Percentiles rank a stretch among this genome's conserved stretches.
phyloP scores from a whole-genome alignment of 1,284 basidiomycete species.

The Fomitopsis pinicola region DNA sequence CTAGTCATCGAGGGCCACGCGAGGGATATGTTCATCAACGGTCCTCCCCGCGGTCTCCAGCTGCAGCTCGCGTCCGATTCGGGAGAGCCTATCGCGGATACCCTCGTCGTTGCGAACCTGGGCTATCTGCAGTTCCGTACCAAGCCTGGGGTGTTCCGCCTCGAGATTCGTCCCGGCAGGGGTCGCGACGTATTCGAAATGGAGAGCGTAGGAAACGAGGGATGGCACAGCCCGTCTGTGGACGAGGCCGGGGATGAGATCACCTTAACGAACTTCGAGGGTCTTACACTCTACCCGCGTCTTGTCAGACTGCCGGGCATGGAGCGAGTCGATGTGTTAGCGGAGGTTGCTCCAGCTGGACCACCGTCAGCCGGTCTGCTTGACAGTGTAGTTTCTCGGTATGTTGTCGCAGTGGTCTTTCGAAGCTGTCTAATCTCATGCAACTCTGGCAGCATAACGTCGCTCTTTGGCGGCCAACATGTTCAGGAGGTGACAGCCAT shows the following conservation, averaged over 20 bases:
- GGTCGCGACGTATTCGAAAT: constrained; percentile 81
- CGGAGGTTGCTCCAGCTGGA: constrained; percentile 23
- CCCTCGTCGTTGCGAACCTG: constrained; percentile 89
- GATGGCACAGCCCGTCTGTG: constrained; percentile 75
- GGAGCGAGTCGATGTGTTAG: constrained; percentile 78
- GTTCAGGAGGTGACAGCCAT: constrained; percentile 17
- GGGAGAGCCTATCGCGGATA: constrained; percentile 65
- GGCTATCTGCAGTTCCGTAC: constrained; percentile 97
- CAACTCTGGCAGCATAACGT: constrained; percentile 42
- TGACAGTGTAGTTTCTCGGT: constrained; percentile 48
- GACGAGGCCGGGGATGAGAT: constrained; percentile 65
- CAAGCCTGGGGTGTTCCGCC: constrained; percentile 80
- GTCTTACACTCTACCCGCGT: constrained; percentile 83
- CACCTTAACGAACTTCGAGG: constrained; percentile 83
- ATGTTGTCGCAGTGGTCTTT: constrained; percentile 12
- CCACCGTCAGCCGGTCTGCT: constrained; percentile 35
- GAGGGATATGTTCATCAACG: constrained; percentile 58
- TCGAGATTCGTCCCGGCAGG: constrained; percentile 80
- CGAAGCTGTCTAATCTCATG: neutral
- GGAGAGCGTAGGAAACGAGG: constrained; percentile 79
- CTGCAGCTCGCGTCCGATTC: constrained; percentile 65
- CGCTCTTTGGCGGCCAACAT: constrained; percentile 36
- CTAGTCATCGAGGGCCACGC: constrained; percentile 94
- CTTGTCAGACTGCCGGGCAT: constrained; percentile 71
- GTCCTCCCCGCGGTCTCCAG: constrained; percentile 81